Conservation (phyloP, 768 basidiomycete species). For the Pleurotus citrinopileatus region DNA sequence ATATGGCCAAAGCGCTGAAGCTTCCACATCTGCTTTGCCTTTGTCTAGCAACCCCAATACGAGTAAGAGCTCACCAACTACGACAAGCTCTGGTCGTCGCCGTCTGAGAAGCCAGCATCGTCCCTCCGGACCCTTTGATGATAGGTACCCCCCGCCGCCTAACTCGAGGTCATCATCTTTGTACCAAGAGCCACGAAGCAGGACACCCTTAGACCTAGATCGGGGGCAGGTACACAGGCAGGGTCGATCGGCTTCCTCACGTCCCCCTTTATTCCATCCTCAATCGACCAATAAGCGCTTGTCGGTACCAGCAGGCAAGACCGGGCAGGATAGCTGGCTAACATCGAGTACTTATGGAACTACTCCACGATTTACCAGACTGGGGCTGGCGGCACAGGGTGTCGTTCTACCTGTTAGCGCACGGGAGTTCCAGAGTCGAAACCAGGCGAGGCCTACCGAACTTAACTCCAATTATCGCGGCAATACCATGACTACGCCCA, state of each 20-base stretch:
- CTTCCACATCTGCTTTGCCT: background rate
- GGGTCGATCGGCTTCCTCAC: background rate
- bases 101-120: background rate
- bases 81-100: background rate
- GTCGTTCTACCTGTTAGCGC: constrained; percentile 42
- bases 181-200: background rate
- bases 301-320: constrained; percentile 10
- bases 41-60: background rate
- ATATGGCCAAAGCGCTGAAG: background rate
- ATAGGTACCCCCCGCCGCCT: background rate
- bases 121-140: background rate
- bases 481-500: too few relatives aligned
- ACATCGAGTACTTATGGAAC: constrained; percentile 29
- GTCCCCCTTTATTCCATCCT: constrained; percentile 7
- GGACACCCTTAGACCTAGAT: background rate
- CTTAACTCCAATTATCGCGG: too few relatives aligned
- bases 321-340: constrained; percentile 32
- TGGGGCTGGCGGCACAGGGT: constrained; percentile 27
- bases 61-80: too few relatives aligned
- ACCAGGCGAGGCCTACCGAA: too few relatives aligned
- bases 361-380: constrained; percentile 39
- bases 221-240: background rate
- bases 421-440: too few relatives aligned
- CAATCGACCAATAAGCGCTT: constrained; percentile 10
- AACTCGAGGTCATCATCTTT: background rate